Evolutionary conservation across 2,329 filamentous ascomycete genomes (phyloP).

Genomic region (Zymoseptoria pseudotritici): DNA sequence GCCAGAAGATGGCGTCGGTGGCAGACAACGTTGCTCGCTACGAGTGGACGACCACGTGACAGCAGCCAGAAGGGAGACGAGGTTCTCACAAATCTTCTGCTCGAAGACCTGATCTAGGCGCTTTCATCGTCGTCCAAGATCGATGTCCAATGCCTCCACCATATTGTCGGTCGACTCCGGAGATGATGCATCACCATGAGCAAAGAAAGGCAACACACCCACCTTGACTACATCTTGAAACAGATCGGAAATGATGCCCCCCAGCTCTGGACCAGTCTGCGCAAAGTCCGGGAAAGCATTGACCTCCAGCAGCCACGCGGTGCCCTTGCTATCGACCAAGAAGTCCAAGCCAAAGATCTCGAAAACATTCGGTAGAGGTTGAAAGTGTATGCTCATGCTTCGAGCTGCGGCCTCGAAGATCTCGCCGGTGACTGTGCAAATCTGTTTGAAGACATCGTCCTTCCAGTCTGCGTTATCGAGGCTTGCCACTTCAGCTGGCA

Average conservation of each 20-base stretch:
- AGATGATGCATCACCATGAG: neutral
- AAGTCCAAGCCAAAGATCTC: conserved; percentile 92
- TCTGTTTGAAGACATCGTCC: conserved; percentile 61
- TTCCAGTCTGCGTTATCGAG: conserved; percentile 40
- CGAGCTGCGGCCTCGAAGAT: conserved; percentile 80
- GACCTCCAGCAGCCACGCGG: conserved; percentile 74
- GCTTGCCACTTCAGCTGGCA: conserved; percentile 40
- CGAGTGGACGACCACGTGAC: neutral
- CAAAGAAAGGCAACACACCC: conserved; percentile 63
- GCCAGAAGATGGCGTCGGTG: no score
- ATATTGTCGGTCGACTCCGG: conserved; percentile 19
- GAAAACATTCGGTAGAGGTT: conserved; percentile 79
- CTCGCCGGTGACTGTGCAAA: conserved; percentile 65
- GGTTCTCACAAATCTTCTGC: neutral
- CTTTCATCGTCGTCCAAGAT: conserved; percentile 34
- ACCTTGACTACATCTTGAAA: conserved; percentile 66
- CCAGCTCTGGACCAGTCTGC: conserved; percentile 75
- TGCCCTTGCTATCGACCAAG: conserved; percentile 60
- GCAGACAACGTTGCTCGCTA: neutral
- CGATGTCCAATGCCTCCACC: conserved; percentile 39
- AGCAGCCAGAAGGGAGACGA: neutral
- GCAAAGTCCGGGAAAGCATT: conserved; percentile 96
- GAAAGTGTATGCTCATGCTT: conserved; percentile 84
- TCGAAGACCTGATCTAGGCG: neutral
- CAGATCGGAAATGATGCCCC: conserved; percentile 63